Conservation (phyloP, 2,329 filamentous ascomycete species). For the Gaeumannomyces sp. region DNA sequence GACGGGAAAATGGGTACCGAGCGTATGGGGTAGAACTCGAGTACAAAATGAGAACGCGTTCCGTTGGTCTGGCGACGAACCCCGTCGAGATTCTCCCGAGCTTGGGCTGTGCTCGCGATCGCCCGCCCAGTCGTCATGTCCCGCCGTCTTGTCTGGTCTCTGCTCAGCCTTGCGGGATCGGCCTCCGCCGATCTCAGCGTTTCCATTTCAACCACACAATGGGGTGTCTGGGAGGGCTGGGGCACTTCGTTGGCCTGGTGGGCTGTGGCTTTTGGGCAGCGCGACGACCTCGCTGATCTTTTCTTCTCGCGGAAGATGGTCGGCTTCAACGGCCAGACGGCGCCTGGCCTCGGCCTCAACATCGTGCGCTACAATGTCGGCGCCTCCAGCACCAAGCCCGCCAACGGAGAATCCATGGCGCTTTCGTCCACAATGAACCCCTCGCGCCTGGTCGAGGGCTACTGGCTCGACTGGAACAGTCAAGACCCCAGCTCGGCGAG, state of each 20-base stretch:
- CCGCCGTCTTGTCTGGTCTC: too few relatives aligned
- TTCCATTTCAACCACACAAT: too few relatives aligned
- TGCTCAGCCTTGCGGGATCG: too few relatives aligned
- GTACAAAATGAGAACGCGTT: too few relatives aligned
- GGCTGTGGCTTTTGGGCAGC: neutral
- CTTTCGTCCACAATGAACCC: neutral
- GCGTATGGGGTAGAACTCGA: too few relatives aligned
- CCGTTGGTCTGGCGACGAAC: too few relatives aligned
- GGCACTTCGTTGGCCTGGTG: neutral
- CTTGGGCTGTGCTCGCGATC: too few relatives aligned
- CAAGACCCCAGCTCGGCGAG: neutral
- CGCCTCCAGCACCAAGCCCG: neutral
- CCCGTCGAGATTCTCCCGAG: too few relatives aligned
- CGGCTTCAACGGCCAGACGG: neutral
- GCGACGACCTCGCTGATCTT: neutral
- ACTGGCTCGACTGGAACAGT: neutral
- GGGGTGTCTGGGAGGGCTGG: neutral
- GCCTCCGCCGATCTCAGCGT: too few relatives aligned
- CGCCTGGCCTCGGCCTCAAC: neutral
- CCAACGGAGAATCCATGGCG: neutral
- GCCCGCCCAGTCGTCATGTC: too few relatives aligned
- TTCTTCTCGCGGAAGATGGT: neutral
- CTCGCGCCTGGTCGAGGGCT: neutral
- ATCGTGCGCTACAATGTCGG: neutral
- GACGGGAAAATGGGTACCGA: too few relatives aligned